Evolutionary conservation across 805 yeast species (phyloP), one percentile per base, ranked within the genome.

Genomic region (Maudiozyma barnettii): DNA sequence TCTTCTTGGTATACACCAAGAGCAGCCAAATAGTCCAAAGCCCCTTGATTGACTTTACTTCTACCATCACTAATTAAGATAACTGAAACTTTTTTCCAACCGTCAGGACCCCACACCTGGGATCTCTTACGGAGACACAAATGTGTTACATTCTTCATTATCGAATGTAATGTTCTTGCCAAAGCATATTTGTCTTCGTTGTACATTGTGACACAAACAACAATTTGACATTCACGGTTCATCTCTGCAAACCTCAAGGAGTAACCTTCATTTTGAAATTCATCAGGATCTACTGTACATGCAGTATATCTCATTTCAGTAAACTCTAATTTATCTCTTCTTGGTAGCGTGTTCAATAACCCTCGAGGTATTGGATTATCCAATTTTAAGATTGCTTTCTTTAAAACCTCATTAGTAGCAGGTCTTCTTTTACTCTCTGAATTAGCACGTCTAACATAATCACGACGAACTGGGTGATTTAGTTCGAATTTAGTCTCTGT

Each of bases 1-100:
- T 96, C 97, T 52, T 91, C 98, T 65, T 93, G 99, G 65, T 88
- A 93, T 43, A 93, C 86, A 56, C 99, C 99, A 68, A 95, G 81
- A 0, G 97, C 96, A 1, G 96, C 89, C 49, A 93, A 72, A 41
- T 86, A 77, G 65, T 91, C 96, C 41, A 93, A 68, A 2, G 90
- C 91, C 16, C 95, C 84, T 21, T 85, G 85, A 56, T 80, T 75
- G 42, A 93, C 82, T 60, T 91, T 91, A 49, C 84, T 79, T 67
- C 99, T 81, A 57, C 99, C 99, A 69, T 93, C 99, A 43, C 96
- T 80, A 20, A 93, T 85, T 56, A 93, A 82, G 47, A 86, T 73
- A 13, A 93, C 96, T 46, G 91, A 96, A 19, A 93, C 82, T 66
- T 91, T 93, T 61, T 93, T 89, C 99, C 99, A 93, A 22, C 95